These are phyloP conservation scores for Ganoderma lucidum DNA, from an alignment of 1,284 basidiomycete species.

Conservation along the genomic window DNA sequence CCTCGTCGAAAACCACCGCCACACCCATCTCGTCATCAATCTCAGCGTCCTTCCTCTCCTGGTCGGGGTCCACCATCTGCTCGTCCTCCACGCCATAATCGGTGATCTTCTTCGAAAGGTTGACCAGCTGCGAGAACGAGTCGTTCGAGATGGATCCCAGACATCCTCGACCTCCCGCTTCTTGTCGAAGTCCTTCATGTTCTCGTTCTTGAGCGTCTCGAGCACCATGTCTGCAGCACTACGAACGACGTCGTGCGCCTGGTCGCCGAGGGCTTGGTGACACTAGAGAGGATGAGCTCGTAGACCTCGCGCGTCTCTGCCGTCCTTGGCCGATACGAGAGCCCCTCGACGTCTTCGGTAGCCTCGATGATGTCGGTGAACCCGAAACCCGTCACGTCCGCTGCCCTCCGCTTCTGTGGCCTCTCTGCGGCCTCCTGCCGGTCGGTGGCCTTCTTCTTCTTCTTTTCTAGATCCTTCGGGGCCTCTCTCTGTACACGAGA, in stretches of 20 bases:
- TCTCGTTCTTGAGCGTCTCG: slow-evolving; percentile 91
- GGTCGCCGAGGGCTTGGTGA: slow-evolving; percentile 92
- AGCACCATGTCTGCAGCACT: slow-evolving; percentile 93
- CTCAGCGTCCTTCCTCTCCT: slow-evolving; percentile 80
- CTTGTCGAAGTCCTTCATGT: slow-evolving; percentile 97
- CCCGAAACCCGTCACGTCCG: slow-evolving; percentile 70
- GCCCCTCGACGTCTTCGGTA: slow-evolving; percentile 91
- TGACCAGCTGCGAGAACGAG: slow-evolving; percentile 86
- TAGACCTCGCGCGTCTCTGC: slow-evolving; percentile 96
- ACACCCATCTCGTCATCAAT: slow-evolving; percentile 96
- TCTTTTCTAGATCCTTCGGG: slow-evolving; percentile 95
- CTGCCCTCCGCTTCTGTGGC: slow-evolving; percentile 56
- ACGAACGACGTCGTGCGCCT: slow-evolving; percentile 94
- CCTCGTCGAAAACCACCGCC: slow-evolving; percentile 96
- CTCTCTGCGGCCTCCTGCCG: slow-evolving; percentile 65
- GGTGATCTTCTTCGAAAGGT: slow-evolving; percentile 94
- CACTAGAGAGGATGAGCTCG: slow-evolving; percentile 88
- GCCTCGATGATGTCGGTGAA: slow-evolving; percentile 93
- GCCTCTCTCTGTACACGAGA: slow-evolving; percentile 85
- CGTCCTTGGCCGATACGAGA: slow-evolving; percentile 93
- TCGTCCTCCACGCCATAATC: slow-evolving; percentile 95
- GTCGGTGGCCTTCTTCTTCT: slow-evolving; percentile 84
- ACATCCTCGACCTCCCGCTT: slow-evolving; percentile 94
- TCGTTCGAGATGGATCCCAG: slow-evolving; percentile 78
- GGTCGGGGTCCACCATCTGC: slow-evolving; percentile 73